Base-by-base conservation (phyloP, 2,329 filamentous ascomycete genomes). In the Verticillium nonalfalfae region DNA sequence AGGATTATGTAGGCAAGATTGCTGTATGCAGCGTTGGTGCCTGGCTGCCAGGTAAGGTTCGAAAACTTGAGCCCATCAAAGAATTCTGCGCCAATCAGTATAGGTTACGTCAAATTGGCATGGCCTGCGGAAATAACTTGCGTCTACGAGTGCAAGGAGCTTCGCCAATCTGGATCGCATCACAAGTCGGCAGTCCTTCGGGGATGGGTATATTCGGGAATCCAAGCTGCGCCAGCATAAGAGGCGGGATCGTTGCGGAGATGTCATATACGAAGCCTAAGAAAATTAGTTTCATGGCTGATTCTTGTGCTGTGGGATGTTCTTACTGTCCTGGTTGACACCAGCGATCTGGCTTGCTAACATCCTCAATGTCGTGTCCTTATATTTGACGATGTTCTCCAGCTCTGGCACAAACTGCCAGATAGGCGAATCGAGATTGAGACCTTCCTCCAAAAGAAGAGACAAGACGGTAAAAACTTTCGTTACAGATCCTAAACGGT, bases 401-500 rank as follows among this genome's bases (percentile, higher is more conserved):
- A 70, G 70, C 14, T 64, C 35, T 13, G 63, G 54, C 6, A 63
- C 59, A 31, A 61, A 54, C 6, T 59, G 57, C 59, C 61, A 64
- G 35, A 56, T 35, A 2, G 59, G 58, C 18, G 35, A 35, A 9
- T 59, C 52, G 11, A 58, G 38, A 34, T 65, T 65, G 58, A 72
- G 69, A 1, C 68, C 67, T 2, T 68, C 67, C 35, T 68, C 70
- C 0, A 65, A 67, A 18, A 78, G 63, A 13, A 74, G 69, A 0
- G 73, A 55, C 26, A 75, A 70, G 18, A 76, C 71, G 0, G 77
- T 78, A 64, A 74, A 75, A 18, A 78, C 61, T 62, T 80, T 80
- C 1, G 76, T 78, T 34, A 76, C 59, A 57, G 77, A 79, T 0
- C 73, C 76, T 15, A 79, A 69, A 10, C 78, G 74, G 64, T 78